Evolutionary conservation across 257 asterid species (phyloP), one percentile per base, ranked within the genome.

Genomic region (Jasminum sambac): DNA sequence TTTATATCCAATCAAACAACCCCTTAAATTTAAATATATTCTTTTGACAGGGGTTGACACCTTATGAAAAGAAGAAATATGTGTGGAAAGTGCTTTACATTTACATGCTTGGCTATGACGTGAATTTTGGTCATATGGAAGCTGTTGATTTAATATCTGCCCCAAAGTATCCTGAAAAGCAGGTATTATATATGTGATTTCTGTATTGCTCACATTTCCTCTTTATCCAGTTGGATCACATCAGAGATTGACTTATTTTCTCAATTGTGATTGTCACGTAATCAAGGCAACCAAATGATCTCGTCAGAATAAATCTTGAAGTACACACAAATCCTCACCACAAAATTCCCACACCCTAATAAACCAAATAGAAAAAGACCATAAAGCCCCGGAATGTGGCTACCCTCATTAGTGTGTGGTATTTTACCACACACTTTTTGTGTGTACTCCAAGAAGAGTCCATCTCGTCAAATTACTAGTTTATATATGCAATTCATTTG

Each of bases 81-180:
- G 98, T 95, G 67, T 95, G 99, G 99, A 95, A 95, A 78, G 92
- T 95, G 97, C 98, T 95, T 72, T 95, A 95, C 86, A 92, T 95
- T 75, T 89, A 81, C 60, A 95, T 95, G 98, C 96, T 95, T 58
- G 99, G 99, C 42, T 95, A 95, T 80, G 99, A 95, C 70, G 99
- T 95, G 82, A 96, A 95, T 81, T 95, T 95, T 84, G 99, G 99
- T 74, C 99, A 95, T 82, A 95, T 95, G 99, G 99, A 95, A 82
- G 98, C 99, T 60, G 98, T 95, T 78, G 92, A 98, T 69, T 79
- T 95, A 79, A 86, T 95, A 76, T 95, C 99, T 68, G 99, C 98
- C 72, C 99, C 99, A 23, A 95, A 92, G 81, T 95, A 95, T 78
- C 99, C 99, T 74, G 99, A 95, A 82, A 95, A 95, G 81, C 99